Evolutionary conservation across 495 filamentous ascomycete species (phyloP).

Genomic region (Penicillium longicatenatum): DNA sequence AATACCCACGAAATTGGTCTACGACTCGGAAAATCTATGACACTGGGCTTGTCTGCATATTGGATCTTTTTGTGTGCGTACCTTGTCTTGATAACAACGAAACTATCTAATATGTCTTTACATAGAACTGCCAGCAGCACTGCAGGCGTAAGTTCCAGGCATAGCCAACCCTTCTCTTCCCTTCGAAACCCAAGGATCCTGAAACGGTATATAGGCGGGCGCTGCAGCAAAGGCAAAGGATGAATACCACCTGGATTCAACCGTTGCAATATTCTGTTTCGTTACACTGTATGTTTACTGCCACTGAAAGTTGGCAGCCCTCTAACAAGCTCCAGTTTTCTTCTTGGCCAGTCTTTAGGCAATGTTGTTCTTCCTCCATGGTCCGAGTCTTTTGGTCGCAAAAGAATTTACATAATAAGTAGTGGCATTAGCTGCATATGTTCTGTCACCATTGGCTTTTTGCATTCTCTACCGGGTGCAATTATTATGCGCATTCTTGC

Average conservation of each 20-base stretch:
- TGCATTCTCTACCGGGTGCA: conserved; percentile 37
- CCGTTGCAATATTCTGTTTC: conserved; percentile 41
- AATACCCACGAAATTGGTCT: conserved; percentile 47
- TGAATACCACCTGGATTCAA: conserved; percentile 32
- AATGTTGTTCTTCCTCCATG: conserved; percentile 54
- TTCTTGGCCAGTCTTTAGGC: conserved; percentile 52
- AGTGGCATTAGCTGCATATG: conserved; percentile 42
- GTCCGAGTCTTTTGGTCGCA: conserved; percentile 55
- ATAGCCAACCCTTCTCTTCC: not conserved
- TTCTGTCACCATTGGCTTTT: conserved; percentile 44
- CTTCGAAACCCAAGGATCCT: not conserved
- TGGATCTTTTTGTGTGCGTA: conserved; percentile 46
- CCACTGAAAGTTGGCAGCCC: not conserved
- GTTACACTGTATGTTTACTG: conserved; percentile 35
- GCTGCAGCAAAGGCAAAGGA: conserved; percentile 35
- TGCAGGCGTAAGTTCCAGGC: conserved; percentile 34
- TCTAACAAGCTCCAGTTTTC: conserved; percentile 35
- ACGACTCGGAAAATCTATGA: conserved; percentile 37
- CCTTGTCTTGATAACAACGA: not conserved
- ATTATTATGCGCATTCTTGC: conserved; percentile 47
- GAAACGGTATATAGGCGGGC: conserved; percentile 26
- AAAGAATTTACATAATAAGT: conserved; percentile 50
- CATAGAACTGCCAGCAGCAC: conserved; percentile 44
- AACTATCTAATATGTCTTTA: conserved; percentile 8
- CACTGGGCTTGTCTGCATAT: conserved; percentile 34